Conservation (phyloP, 345 rosid species). For the Atalantia buxifolia region DNA sequence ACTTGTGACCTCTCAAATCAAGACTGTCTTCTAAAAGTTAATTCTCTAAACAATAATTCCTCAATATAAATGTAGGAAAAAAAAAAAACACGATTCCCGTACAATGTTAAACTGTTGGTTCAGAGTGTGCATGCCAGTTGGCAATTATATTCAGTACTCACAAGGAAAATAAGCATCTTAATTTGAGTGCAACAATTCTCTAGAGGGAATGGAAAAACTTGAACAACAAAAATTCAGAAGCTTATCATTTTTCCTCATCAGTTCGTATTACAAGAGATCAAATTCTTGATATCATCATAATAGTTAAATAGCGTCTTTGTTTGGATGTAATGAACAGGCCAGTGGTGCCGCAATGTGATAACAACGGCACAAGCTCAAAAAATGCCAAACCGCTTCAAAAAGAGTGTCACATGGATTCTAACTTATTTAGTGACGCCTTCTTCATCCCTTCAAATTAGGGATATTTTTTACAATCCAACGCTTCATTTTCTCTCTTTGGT, state of each 20-base stretch:
- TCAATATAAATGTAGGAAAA: not conserved
- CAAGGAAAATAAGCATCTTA: not conserved
- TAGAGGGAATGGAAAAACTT: too few species aligned
- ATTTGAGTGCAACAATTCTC: not conserved
- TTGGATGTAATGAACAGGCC: not conserved
- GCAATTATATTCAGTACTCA: not conserved
- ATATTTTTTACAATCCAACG: not conserved
- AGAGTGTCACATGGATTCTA: conserved; percentile 22
- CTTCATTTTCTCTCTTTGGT: not conserved
- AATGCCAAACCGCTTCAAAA: conserved; percentile 16
- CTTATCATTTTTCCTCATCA: conserved; percentile 1
- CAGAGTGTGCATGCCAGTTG: conserved; percentile 2
- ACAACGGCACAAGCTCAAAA: conserved; percentile 19
- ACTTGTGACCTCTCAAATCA: not conserved
- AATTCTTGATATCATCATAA: not conserved
- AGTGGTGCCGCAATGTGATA: conserved; percentile 14
- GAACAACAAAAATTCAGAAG: not conserved
- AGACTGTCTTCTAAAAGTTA: not conserved
- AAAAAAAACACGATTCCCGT: not conserved
- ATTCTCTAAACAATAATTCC: not conserved
- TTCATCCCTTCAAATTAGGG: conserved; percentile 17
- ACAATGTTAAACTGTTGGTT: not conserved
- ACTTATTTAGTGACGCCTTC: conserved; percentile 14
- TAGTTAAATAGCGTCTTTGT: not conserved
- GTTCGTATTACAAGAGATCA: not conserved